Percentiles rank a stretch among this genome's conserved stretches.
Evolutionary conservation across 1,284 basidiomycete species (phyloP).

Genomic region (Wallemia mellicola): DNA sequence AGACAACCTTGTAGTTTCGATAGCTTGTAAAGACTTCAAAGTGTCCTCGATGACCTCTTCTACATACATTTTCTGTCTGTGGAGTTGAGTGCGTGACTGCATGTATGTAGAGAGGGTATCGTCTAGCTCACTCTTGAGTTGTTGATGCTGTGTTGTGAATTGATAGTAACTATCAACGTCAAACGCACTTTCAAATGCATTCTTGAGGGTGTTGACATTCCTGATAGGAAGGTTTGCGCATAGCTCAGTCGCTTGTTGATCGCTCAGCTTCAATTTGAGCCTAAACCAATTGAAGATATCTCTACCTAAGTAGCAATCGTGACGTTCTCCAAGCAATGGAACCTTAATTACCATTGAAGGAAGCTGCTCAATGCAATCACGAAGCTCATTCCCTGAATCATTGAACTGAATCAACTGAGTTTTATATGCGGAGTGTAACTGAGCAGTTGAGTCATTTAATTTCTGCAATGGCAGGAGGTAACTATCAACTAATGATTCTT

Average conservation of each 20-base stretch:
- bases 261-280: constrained; percentile 19
- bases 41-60: constrained; percentile 60
- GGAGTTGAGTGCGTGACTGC: constrained; percentile 22
- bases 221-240: not conserved
- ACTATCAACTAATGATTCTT: not conserved
- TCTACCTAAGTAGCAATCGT: not conserved
- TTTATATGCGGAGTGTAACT: not conserved
- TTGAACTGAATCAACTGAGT: not conserved
- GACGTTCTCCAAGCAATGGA: not conserved
- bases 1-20: constrained; percentile 51
- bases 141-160: not conserved
- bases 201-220: not conserved
- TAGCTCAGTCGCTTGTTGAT: not conserved
- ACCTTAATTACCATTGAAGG: not conserved
- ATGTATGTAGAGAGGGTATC: not conserved
- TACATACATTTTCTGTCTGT: constrained; percentile 43
- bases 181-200: not conserved
- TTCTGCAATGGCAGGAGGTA: not conserved
- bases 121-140: not conserved
- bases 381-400: not conserved
- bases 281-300: constrained; percentile 12
- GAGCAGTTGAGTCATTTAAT: not conserved
- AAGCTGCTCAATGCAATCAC: not conserved
- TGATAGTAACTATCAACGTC: not conserved
- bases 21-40: constrained; percentile 43